Evolutionary conservation across 1,284 basidiomycete genomes (phyloP), one percentile per base, ranked within the genome.

Genomic region (Xerocomus cyaneibrunnescens): DNA sequence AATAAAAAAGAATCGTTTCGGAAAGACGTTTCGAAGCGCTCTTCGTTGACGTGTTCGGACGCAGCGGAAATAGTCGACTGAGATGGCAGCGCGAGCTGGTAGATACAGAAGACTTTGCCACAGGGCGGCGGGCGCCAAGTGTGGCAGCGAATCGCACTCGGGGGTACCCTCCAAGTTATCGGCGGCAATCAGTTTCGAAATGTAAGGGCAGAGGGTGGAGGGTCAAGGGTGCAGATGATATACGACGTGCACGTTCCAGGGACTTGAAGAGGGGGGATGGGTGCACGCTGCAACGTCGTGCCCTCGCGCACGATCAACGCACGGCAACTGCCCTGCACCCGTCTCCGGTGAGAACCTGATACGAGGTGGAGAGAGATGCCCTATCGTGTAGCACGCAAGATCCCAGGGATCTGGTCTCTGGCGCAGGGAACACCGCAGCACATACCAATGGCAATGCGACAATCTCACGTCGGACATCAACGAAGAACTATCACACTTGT

Each of bases 91-190:
- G 22, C 19, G n/a, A 16, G 17, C 12, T 31, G 28, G n/a, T n/a
- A n/a, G n/a, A n/a, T n/a, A n/a, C n/a, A n/a, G 16, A 7, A 16
- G 16, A 14, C 25, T 22, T 25, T 30, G 23, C 36, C 31, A 23
- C 38, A 17, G 31, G 41, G 10, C 17, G 9, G 3, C 23, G 21
- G 22, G 36, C 37, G 44, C 10, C 30, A 25, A 17, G 14, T 56
- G 56, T 61, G 61, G 60, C 63, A 62, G 62, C 57, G 52, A 52
- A 62, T 63, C 7, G 28, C 10, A 27, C 10, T 6, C 10, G 6
- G 6, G 27, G 6, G 5, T 25, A 8, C 27, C 16, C 23, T 21
- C n/a, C 51, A 31, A 22, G 35, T 25, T 28, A 50, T 51, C 48
- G 22, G 36, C 43, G 35, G 50, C 23, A 28, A 51, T 30, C 36